Percentiles rank a stretch among this genome's conserved stretches.
Evolutionary conservation across 306 rosid species (phyloP).

Genomic region (Fragaria nilgerrensis): DNA sequence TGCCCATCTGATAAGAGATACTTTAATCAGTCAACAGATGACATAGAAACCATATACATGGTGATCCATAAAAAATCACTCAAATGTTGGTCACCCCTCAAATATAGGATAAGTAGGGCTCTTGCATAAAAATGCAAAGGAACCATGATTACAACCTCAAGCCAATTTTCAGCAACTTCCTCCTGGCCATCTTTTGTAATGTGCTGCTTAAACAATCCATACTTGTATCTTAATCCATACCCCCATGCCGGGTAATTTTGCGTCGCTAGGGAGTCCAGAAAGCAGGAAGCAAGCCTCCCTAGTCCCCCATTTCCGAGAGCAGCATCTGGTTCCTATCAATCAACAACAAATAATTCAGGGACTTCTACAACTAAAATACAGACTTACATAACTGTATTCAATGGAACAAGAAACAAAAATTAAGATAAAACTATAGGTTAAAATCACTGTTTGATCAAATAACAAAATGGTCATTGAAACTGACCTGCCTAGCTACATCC

Average conservation of each 20-base stretch:
- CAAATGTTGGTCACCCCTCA: neutral
- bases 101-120: neutral
- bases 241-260: conserved; percentile 98
- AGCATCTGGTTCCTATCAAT: conserved; percentile 89
- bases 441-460: neutral
- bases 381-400: neutral
- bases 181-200: conserved; percentile 96
- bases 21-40: neutral
- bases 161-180: conserved; percentile 96
- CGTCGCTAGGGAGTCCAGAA: conserved; percentile 92
- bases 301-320: conserved; percentile 99
- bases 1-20: conserved; percentile 61
- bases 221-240: conserved; percentile 91
- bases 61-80: neutral
- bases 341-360: conserved; percentile 28
- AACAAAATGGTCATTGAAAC: conserved; percentile 15
- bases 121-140: neutral
- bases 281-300: conserved; percentile 96
- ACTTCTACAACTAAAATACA: conserved; percentile 5
- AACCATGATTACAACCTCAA: conserved; percentile 53
- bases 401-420: neutral
- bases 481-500: conserved; percentile 68
- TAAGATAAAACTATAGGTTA: neutral
- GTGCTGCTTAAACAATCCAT: conserved; percentile 85
- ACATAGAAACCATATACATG: neutral